Conservation (phyloP, 2,329 filamentous ascomycete genomes). For the Plenodomus lindquistii region DNA sequence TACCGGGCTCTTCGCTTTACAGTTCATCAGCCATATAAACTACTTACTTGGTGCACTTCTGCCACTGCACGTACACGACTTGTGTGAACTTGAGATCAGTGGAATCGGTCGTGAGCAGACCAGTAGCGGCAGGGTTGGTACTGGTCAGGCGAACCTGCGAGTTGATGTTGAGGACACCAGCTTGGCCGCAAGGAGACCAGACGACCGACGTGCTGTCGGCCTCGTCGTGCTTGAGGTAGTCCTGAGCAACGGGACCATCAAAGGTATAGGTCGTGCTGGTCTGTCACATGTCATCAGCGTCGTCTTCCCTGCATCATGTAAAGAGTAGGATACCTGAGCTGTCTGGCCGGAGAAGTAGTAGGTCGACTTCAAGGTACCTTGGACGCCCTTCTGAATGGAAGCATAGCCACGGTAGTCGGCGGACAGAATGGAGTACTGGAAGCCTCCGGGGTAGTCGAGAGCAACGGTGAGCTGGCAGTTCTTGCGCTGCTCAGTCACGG, state of each 20-base stretch:
- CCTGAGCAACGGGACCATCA: slow-evolving; percentile 42
- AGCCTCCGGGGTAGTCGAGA: slow-evolving; percentile 56
- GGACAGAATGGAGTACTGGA: slow-evolving; percentile 58
- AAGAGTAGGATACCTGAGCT: slow-evolving; percentile 41
- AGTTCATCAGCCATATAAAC: slow-evolving; percentile 18
- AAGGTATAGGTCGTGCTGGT: slow-evolving; percentile 46
- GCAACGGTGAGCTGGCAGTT: slow-evolving; percentile 60
- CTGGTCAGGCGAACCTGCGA: slow-evolving; percentile 52
- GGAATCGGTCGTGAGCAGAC: slow-evolving; percentile 54
- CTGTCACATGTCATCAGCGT: slow-evolving; percentile 24
- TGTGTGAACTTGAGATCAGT: slow-evolving; percentile 54
- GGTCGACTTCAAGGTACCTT: slow-evolving; percentile 55
- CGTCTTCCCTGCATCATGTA: no score
- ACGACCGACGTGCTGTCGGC: slow-evolving; percentile 53
- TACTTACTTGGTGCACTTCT: slow-evolving; percentile 37
- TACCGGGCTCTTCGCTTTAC: slow-evolving; percentile 7
- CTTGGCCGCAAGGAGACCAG: slow-evolving; percentile 57
- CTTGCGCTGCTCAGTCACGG: slow-evolving; percentile 52
- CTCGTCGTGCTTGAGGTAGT: slow-evolving; percentile 47
- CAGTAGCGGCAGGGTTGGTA: slow-evolving; percentile 36
- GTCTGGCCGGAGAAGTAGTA: slow-evolving; percentile 59
- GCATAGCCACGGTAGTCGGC: slow-evolving; percentile 59
- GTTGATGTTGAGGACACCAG: slow-evolving; percentile 59
- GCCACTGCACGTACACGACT: slow-evolving; percentile 51
- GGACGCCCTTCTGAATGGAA: slow-evolving; percentile 51